Evolutionary conservation across 2,329 filamentous ascomycete species (phyloP).

Genomic region (Kalaharituber pfeilii): DNA sequence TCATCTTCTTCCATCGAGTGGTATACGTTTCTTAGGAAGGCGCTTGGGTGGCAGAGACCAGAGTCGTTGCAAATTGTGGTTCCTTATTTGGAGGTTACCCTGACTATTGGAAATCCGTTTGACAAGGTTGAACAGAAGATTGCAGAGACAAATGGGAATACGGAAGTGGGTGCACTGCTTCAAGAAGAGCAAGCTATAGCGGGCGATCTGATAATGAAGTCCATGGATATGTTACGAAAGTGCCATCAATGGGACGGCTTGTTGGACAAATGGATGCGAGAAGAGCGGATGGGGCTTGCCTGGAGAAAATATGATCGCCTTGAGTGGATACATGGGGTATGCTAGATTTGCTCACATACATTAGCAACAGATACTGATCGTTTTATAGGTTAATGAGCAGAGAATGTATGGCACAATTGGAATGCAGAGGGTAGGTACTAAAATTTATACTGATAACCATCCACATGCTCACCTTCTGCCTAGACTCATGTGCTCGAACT

Average conservation of each 20-base stretch:
- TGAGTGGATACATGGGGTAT: conserved; percentile 46
- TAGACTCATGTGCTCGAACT: conserved; percentile 45
- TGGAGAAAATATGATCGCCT: conserved; percentile 53
- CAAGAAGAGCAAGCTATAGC: conserved; percentile 39
- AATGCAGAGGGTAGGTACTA: conserved; percentile 37
- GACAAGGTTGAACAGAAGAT: conserved; percentile 27
- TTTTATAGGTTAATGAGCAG: conserved; percentile 36
- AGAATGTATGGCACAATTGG: conserved; percentile 53
- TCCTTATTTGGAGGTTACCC: conserved; percentile 42
- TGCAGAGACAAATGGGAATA: conserved; percentile 29
- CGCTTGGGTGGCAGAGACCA: conserved; percentile 41
- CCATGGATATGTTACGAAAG: conserved; percentile 40
- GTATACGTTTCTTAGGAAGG: conserved; percentile 47
- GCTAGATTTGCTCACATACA: not conserved
- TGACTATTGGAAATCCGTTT: conserved; percentile 44
- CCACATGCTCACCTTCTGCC: not conserved
- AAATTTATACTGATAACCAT: not conserved
- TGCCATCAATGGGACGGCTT: conserved; percentile 43
- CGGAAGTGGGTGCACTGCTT: conserved; percentile 33
- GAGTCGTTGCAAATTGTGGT: conserved; percentile 42
- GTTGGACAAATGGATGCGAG: conserved; percentile 39
- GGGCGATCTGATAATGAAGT: conserved; percentile 38
- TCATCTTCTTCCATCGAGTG: conserved; percentile 46
- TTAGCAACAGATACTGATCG: not conserved
- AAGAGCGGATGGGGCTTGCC: conserved; percentile 44